Evolutionary conservation across 2,329 filamentous ascomycete genomes (phyloP).

Genomic region (Amauroascus verrucosus): DNA sequence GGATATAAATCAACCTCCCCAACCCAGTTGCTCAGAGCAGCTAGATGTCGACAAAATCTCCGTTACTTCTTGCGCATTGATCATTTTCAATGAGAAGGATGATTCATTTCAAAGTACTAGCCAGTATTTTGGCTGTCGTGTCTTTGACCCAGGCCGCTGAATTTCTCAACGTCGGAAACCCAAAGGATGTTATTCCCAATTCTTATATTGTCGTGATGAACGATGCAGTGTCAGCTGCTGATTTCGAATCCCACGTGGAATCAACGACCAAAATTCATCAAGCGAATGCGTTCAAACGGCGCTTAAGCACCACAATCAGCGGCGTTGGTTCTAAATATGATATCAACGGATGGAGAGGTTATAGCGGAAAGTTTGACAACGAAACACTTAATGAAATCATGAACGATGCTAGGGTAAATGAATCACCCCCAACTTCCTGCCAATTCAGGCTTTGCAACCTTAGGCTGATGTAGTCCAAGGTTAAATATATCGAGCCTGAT

Average conservation of each 20-base stretch:
- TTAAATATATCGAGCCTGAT: slow-evolving; percentile 12
- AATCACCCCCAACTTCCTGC: slow-evolving; percentile 14
- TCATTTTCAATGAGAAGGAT: slow-evolving; percentile 1
- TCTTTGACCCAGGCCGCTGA: slow-evolving; percentile 7
- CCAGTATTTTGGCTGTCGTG: slow-evolving; percentile 6
- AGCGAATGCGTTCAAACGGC: slow-evolving; percentile 1
- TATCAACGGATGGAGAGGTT: slow-evolving; percentile 11
- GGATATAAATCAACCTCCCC: background rate
- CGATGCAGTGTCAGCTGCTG: slow-evolving; percentile 6
- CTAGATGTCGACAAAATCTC: background rate
- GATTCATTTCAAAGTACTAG: slow-evolving; percentile 10
- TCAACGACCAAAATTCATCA: slow-evolving; percentile 6
- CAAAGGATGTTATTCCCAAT: slow-evolving; percentile 8
- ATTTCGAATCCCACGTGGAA: slow-evolving; percentile 13
- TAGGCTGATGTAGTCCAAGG: slow-evolving; percentile 4
- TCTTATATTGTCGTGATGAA: slow-evolving; percentile 16
- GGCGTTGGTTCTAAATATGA: slow-evolving; percentile 13
- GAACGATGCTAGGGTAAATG: slow-evolving; percentile 10
- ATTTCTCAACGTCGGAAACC: background rate
- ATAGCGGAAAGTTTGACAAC: slow-evolving; percentile 15
- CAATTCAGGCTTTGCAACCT: background rate
- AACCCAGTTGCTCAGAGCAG: background rate
- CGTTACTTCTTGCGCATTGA: background rate
- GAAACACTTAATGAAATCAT: slow-evolving; percentile 11
- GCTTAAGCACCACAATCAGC: background rate